These are phyloP conservation scores for Dentipellis fragilis DNA, from an alignment of 768 basidiomycete genomes.

Conservation along the genomic window DNA sequence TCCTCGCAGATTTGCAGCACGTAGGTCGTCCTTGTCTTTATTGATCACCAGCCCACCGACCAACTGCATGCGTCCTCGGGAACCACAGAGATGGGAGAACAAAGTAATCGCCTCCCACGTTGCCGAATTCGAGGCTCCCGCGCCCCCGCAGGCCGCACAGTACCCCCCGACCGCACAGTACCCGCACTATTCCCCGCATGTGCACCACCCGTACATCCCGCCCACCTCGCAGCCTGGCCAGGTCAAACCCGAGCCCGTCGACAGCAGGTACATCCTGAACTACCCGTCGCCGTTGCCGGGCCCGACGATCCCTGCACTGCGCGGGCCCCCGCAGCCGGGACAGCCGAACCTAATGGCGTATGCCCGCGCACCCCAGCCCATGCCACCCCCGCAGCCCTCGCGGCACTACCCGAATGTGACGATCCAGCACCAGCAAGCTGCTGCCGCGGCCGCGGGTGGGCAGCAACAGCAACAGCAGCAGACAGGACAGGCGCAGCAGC, in stretches of 20 bases:
- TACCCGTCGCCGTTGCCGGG: constrained; percentile 59
- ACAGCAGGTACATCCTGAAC: constrained; percentile 54
- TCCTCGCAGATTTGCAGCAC: constrained; percentile 79
- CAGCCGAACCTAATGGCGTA: constrained; percentile 54
- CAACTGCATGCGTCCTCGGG: constrained; percentile 7
- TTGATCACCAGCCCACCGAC: constrained; percentile 4
- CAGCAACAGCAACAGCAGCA: constrained; percentile 10
- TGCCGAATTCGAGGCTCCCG: constrained; percentile 75
- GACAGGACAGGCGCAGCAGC: not conserved
- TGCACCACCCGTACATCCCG: constrained; percentile 22
- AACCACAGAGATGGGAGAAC: constrained; percentile 84
- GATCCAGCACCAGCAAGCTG: constrained; percentile 1
- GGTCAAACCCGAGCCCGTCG: constrained; percentile 69
- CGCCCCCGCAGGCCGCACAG: constrained; percentile 31
- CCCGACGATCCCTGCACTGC: constrained; percentile 42
- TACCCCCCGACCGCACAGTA: constrained; percentile 37
- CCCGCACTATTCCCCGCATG: constrained; percentile 20
- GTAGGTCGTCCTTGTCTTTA: constrained; percentile 40
- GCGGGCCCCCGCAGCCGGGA: constrained; percentile 38
- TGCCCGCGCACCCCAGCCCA: constrained; percentile 22
- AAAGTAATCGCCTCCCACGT: constrained; percentile 92
- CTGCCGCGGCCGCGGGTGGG: not conserved
- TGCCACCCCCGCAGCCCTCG: constrained; percentile 11
- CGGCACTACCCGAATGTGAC: constrained; percentile 3
- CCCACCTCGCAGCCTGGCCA: constrained; percentile 29